Conservation (phyloP, 2,329 filamentous ascomycete species). For the Diplocarpon mali region DNA sequence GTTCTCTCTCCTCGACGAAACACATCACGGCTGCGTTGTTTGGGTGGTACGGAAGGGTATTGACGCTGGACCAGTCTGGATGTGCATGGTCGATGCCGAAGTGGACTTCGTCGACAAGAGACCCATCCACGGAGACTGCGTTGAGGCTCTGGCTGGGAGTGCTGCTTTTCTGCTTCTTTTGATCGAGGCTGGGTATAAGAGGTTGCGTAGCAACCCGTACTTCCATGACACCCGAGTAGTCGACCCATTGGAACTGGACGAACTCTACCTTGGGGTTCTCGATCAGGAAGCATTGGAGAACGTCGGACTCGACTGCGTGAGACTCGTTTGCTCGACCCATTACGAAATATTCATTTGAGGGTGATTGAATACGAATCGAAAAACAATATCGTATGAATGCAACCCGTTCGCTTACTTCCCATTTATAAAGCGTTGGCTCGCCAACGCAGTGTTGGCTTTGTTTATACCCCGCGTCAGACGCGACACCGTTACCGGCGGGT, state of each 20-base stretch:
- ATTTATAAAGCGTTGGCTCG: no score
- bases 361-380: not conserved
- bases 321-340: not conserved
- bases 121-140: slow-evolving; percentile 52
- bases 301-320: not conserved
- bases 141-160: slow-evolving; percentile 54
- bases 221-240: slow-evolving; percentile 57
- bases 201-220: slow-evolving; percentile 55
- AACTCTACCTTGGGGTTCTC: slow-evolving; percentile 45
- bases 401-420: no score
- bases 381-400: no score
- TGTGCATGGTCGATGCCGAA: slow-evolving; percentile 57
- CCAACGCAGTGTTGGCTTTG: no score
- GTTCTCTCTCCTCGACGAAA: slow-evolving; percentile 51
- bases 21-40: slow-evolving; percentile 49
- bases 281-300: slow-evolving; percentile 32
- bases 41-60: slow-evolving; percentile 45
- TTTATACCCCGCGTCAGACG: no score
- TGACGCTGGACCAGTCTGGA: slow-evolving; percentile 45
- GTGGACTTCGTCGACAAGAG: slow-evolving; percentile 37
- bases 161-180: slow-evolving; percentile 23
- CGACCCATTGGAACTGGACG: slow-evolving; percentile 64
- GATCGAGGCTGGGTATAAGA: slow-evolving; percentile 36
- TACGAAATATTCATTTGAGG: not conserved
- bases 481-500: no score